Base-by-base conservation (phyloP, 768 basidiomycete species). In the Scleroderma bovista region DNA sequence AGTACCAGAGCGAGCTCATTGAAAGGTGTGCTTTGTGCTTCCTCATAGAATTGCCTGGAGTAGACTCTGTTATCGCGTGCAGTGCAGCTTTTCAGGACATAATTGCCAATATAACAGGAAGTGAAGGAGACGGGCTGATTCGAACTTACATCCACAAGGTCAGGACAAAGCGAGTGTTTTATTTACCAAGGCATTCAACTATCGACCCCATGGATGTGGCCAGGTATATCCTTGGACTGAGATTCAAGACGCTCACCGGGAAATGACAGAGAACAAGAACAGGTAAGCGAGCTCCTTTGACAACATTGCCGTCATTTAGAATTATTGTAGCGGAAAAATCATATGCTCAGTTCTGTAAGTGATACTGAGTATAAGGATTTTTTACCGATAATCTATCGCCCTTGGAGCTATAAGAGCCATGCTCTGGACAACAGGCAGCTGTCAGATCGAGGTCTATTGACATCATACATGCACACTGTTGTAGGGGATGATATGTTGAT, bases 171-270 rank as follows among this genome's bases (percentile, higher is more conserved):
- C 60, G 46, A 38, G 26, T 48, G 36, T 48, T 37, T 54, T 1
- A 33, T 34, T 50, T 57, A 49, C 50, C 36, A 39, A 39, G 20
- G 51, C 39, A 47, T 23, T 58, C 56, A 44, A 44, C 26, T 17
- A 58, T 52, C 54, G 54, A 53, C 12, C 10, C 33, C 24, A 33
- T 41, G 46, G 38, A 32, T 51, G 26, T 29, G 42, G 10, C 36
- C 52, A 91, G 88, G 81, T 89, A 16, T 94, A 84, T 68, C 75
- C 80, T 2, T 92, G 88, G 89, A 75, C 76, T 12, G 75, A 88
- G 45, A 88, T 95, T 45, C 80, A 81, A 58, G 78, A 78, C 26
- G 93, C 92, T 2, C 90, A 92, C 54, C 73, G 75, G 52, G 89
- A 89, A 68, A 93, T 97, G 86, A 82, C 87, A 63, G 80, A 72